Base-by-base conservation (phyloP, 2,329 filamentous ascomycete genomes). In the Trichophyton mentagrophytes region DNA sequence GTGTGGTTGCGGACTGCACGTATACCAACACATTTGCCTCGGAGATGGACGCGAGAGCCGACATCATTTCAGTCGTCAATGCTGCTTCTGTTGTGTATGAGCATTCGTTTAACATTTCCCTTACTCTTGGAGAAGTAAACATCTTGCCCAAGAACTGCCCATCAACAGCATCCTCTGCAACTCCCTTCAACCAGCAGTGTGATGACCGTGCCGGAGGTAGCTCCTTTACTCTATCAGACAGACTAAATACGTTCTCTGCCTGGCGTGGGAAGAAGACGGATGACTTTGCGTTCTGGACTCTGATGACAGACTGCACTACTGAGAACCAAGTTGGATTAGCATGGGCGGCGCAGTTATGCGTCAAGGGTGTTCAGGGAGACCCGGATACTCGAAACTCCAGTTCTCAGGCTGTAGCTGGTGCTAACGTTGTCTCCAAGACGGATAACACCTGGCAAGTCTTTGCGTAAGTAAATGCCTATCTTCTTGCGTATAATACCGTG, bases 401-500 rank as follows among this genome's bases (percentile, higher is more conserved):
- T 2, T 75, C 74, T 64, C 87, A 95, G 74, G 89, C 85, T 0
- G 86, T 92, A 25, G 85, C 87, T 17, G 87, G 88, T 42, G 85
- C 90, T 61, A 96, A 96, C 70, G 88, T 96, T 0, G 89, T 97
- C 40, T 85, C 91, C n/a, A 83, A 82, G 64, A 93, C 90, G 0
- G 79, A 82, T 25, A 86, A 83, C 1, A 90, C 96, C 72, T 97
- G 91, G 91, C 90, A 96, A 72, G 88, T 96, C 61, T 89, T 96
- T 74, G 91, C 92, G 67, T 71, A 64, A 60, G 69, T 66, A 3
- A 15, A 42, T 8, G 17, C 6, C 13, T 36, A 38, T 42, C 49
- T 53, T 25, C n/a, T 17, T 17, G 17, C 13, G 22, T 9, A 53
- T n/a, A 25, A n/a, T 25, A 15, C 3, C 40, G n/a, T 13, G 22